phyloP scores from a whole-genome alignment of 176 grass and related monocot species.

The Elymus sibiricus region DNA sequence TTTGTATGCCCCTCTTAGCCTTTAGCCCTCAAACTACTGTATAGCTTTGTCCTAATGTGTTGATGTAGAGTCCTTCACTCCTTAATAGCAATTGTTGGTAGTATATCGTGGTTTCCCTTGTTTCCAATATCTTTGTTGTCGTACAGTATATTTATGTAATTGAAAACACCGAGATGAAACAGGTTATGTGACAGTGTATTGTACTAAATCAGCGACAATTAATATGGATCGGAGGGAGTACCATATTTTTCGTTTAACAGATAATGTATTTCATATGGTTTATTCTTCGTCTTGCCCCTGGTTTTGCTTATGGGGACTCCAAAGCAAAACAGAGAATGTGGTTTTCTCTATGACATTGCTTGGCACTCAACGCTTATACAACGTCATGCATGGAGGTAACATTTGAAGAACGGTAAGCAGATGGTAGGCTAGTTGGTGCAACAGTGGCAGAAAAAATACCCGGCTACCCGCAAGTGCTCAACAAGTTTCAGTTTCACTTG shows the following conservation, averaged over 20 bases:
- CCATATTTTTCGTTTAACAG: too few species aligned
- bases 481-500: too few species aligned
- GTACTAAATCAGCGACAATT: too few species aligned
- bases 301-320: neutral
- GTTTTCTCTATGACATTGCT: too few species aligned
- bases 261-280: neutral
- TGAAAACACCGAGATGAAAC: neutral
- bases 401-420: too few species aligned
- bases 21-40: slow-evolving; percentile 34
- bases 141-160: slow-evolving; percentile 26
- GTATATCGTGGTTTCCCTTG: neutral
- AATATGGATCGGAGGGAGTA: too few species aligned
- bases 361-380: too few species aligned
- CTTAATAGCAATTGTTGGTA: slow-evolving; percentile 4
- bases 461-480: too few species aligned
- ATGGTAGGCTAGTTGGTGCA: too few species aligned
- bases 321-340: neutral
- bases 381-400: too few species aligned
- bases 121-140: slow-evolving; percentile 8
- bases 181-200: neutral
- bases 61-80: slow-evolving; percentile 33
- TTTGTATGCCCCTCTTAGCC: slow-evolving; percentile 27
- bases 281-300: neutral
- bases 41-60: slow-evolving; percentile 14
- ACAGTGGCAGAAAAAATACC: too few species aligned